These are phyloP conservation scores for Leptomonas pyrrhocoris DNA, from an alignment of 208 protist genomes.

Conservation along the genomic window DNA sequence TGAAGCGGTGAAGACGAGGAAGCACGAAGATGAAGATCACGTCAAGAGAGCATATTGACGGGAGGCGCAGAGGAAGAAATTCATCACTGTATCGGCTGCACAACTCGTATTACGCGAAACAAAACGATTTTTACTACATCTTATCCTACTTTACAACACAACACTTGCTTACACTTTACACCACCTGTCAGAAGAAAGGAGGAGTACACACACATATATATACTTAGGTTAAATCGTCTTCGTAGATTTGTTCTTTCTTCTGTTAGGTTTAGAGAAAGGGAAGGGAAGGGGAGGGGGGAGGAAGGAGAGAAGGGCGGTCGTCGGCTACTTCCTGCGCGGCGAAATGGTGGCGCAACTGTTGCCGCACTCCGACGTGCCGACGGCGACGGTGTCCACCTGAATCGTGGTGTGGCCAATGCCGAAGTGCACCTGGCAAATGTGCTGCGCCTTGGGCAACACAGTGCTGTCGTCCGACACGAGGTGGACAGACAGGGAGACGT, in stretches of 20 bases:
- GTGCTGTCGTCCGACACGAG: slow-evolving; percentile 57
- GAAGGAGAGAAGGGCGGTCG: neutral
- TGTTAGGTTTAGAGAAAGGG: no score
- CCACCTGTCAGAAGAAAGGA: no score
- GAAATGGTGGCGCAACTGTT: slow-evolving; percentile 29
- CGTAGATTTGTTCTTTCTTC: no score
- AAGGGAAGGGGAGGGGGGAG: no score
- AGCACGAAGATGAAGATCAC: neutral
- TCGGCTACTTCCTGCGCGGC: neutral
- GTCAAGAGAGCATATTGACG: neutral
- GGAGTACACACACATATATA: no score
- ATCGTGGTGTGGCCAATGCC: slow-evolving; percentile 90
- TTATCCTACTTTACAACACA: neutral
- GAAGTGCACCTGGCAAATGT: slow-evolving; percentile 56
- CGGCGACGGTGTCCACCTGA: slow-evolving; percentile 74
- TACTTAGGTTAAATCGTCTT: no score
- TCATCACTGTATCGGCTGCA: neutral
- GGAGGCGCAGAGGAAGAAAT: no score
- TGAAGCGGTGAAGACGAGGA: neutral
- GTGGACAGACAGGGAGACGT: slow-evolving; percentile 81
- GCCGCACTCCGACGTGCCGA: slow-evolving; percentile 34
- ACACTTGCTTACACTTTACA: no score
- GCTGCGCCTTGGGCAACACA: slow-evolving; percentile 65
- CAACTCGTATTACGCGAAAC: neutral
- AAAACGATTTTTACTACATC: neutral